A percentile compares a stretch with the other conserved stretches of the same genome.
These are phyloP conservation scores for Phylloporus sp. DNA, from an alignment of 768 basidiomycete genomes.

Conservation along the genomic window DNA sequence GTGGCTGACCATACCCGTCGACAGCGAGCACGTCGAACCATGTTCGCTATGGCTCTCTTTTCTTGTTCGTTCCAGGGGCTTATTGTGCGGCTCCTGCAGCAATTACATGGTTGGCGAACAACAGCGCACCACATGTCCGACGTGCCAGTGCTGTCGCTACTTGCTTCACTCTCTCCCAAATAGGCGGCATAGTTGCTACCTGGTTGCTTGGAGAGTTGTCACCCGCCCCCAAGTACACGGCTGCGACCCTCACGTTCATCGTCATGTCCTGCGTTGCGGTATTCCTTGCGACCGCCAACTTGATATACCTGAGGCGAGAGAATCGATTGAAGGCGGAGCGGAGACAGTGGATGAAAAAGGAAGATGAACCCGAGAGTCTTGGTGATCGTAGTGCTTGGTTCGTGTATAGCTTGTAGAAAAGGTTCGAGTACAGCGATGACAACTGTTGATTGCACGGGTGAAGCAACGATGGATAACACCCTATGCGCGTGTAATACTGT, in stretches of 20 bases:
- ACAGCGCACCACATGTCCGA: constrained; percentile 1
- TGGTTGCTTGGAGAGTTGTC: constrained; percentile 1
- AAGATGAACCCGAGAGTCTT: constrained; percentile 37
- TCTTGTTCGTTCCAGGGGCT: constrained; percentile 49
- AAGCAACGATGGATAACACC: too few relatives aligned
- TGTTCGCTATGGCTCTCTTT: constrained; percentile 52
- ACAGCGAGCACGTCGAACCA: constrained; percentile 29
- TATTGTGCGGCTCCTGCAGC: constrained; percentile 28
- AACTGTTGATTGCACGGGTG: too few relatives aligned
- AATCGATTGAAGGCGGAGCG: constrained; percentile 8
- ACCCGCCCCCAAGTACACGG: neutral
- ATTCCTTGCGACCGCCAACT: neutral
- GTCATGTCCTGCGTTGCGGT: neutral
- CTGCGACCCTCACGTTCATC: neutral
- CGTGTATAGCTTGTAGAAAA: constrained; percentile 44
- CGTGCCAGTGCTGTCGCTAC: neutral
- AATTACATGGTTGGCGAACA: neutral
- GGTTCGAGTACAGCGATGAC: too few relatives aligned
- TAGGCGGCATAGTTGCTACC: neutral
- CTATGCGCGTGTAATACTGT: too few relatives aligned
- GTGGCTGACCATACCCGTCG: neutral
- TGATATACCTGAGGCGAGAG: neutral
- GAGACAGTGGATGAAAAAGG: constrained; percentile 28
- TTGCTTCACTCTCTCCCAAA: neutral
- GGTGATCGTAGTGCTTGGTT: constrained; percentile 55